phyloP scores from a whole-genome alignment of 352 stramenopile genomes.

The Phytophthora macrochlamydospora region DNA sequence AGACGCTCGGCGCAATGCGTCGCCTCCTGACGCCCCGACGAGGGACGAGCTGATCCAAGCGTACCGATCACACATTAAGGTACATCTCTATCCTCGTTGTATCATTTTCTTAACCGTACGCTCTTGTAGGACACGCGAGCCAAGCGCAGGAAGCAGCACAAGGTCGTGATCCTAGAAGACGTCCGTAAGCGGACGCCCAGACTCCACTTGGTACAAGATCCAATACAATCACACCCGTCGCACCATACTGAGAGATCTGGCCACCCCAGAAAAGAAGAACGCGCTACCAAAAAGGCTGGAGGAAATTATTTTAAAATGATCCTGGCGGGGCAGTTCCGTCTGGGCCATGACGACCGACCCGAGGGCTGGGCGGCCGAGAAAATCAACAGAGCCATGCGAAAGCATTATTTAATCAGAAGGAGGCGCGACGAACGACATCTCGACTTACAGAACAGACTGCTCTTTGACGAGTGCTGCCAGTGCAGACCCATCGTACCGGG shows the following conservation, averaged over 20 bases:
- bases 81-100: neutral
- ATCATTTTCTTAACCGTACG: neutral
- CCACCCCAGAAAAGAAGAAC: constrained; percentile 16
- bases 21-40: constrained; percentile 5
- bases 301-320: constrained; percentile 48
- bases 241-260: constrained; percentile 5
- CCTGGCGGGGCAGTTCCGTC: constrained; percentile 41
- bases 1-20: constrained; percentile 6
- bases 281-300: constrained; percentile 17
- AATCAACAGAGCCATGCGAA: constrained; percentile 63
- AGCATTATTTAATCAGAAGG: constrained; percentile 60
- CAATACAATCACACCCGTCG: constrained; percentile 16
- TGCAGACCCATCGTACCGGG: constrained; percentile 62
- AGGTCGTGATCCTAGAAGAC: constrained; percentile 66
- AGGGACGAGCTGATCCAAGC: constrained; percentile 52
- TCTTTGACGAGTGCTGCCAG: constrained; percentile 82
- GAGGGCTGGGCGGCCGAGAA: constrained; percentile 63
- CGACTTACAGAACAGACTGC: constrained; percentile 59
- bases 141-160: constrained; percentile 53
- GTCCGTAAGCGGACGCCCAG: constrained; percentile 45
- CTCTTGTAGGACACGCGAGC: constrained; percentile 44
- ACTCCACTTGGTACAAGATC: constrained; percentile 43
- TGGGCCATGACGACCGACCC: constrained; percentile 33
- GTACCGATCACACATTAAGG: constrained; percentile 51
- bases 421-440: constrained; percentile 54